phyloP scores from a whole-genome alignment of 108 stramenopile genomes.

The Thalassiosira profunda region DNA sequence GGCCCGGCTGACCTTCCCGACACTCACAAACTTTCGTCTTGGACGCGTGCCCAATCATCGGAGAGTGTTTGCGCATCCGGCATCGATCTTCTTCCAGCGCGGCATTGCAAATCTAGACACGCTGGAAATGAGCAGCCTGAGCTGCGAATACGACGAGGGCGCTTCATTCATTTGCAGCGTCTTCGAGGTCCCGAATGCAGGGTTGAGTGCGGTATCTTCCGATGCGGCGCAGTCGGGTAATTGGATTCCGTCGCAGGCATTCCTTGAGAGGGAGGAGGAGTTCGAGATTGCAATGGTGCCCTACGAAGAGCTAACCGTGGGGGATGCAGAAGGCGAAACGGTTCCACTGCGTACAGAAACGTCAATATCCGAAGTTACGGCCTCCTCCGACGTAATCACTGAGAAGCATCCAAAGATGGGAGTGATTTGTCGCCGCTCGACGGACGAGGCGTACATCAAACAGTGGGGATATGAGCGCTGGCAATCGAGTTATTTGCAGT shows the following conservation, averaged over 20 bases:
- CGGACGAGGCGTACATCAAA: conserved; percentile 67
- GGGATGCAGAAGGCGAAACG: conserved; percentile 4
- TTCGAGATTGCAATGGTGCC: conserved; percentile 71
- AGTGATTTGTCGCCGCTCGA: conserved; percentile 68
- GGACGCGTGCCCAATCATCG: conserved; percentile 80
- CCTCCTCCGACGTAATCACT: not conserved
- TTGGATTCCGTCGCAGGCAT: conserved; percentile 38
- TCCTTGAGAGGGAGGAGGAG: conserved; percentile 59
- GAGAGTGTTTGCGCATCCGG: conserved; percentile 84
- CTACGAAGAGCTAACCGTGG: conserved; percentile 26
- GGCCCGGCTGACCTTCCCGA: conserved; percentile 76
- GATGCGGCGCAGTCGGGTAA: not conserved
- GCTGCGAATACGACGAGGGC: conserved; percentile 58
- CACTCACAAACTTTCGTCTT: conserved; percentile 75
- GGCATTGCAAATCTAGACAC: conserved; percentile 79
- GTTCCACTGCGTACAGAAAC: not conserved
- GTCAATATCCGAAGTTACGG: not conserved
- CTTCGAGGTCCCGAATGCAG: conserved; percentile 77
- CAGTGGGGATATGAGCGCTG: conserved; percentile 75
- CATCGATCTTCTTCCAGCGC: conserved; percentile 85
- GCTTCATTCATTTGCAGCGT: conserved; percentile 67
- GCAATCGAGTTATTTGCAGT: conserved; percentile 52
- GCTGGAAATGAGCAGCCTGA: conserved; percentile 76
- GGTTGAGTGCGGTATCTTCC: conserved; percentile 24
- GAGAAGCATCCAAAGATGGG: conserved; percentile 29